Evolutionary conservation across 2,329 filamentous ascomycete species (phyloP).

Genomic region (Pseudocercospora pini-densiflorae): DNA sequence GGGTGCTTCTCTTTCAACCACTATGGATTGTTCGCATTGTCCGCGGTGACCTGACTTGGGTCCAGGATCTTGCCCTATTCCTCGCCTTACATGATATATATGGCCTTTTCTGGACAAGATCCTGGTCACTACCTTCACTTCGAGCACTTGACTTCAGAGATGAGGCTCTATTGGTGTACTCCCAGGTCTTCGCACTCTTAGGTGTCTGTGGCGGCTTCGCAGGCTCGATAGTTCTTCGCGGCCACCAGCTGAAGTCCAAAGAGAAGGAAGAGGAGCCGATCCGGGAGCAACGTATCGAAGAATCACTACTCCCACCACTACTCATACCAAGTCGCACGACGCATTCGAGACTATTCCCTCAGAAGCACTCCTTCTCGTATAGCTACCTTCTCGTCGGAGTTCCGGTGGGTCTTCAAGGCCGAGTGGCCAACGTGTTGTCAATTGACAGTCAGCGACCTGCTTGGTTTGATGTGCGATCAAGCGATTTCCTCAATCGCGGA

Average conservation of each 20-base stretch:
- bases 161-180: slow-evolving; percentile 30
- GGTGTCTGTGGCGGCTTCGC: slow-evolving; percentile 36
- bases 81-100: slow-evolving; percentile 33
- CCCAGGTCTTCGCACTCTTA: slow-evolving; percentile 35
- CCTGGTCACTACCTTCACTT: slow-evolving; percentile 28
- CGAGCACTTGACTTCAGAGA: slow-evolving; percentile 19
- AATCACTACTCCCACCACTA: slow-evolving; percentile 49
- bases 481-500: slow-evolving; percentile 65
- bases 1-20: slow-evolving; percentile 38
- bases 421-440: slow-evolving; percentile 62
- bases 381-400: slow-evolving; percentile 72
- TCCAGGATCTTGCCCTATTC: slow-evolving; percentile 34
- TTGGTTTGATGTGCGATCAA: slow-evolving; percentile 66
- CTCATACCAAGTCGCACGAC: slow-evolving; percentile 69
- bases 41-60: slow-evolving; percentile 30
- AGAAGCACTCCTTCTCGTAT: slow-evolving; percentile 70
- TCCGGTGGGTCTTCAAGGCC: slow-evolving; percentile 66
- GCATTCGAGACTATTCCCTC: slow-evolving; percentile 69
- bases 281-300: slow-evolving; percentile 34
- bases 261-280: slow-evolving; percentile 17
- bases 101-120: slow-evolving; percentile 28
- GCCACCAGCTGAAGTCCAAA: slow-evolving; percentile 28
- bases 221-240: slow-evolving; percentile 37
- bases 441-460: slow-evolving; percentile 40
- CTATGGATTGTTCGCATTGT: slow-evolving; percentile 35